A percentile compares a stretch with the other conserved stretches of the same genome.
These are phyloP conservation scores for Magnolia kwangsiensis DNA, from an alignment of 164 flowering plant species.

Conservation along the genomic window DNA sequence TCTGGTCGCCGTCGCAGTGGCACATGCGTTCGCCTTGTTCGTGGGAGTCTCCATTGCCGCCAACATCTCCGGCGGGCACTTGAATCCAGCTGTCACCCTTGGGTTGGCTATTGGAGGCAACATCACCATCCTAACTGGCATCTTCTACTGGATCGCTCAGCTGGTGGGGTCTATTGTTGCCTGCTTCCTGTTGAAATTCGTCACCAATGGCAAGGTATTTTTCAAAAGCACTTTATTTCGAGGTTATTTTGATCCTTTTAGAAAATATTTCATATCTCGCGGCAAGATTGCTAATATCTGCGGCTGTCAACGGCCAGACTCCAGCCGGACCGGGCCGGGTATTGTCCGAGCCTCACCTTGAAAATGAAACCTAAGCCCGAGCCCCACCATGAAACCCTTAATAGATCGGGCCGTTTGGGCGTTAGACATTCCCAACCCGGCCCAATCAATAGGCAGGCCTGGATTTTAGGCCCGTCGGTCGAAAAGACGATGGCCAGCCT, in stretches of 20 bases:
- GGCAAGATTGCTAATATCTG: too few species aligned
- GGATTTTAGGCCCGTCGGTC: too few species aligned
- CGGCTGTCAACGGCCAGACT: too few species aligned
- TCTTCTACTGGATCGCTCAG: slow-evolving; percentile 74
- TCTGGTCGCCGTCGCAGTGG: slow-evolving; percentile 63
- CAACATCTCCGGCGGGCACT: slow-evolving; percentile 79
- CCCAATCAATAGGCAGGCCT: too few species aligned
- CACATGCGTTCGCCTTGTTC: slow-evolving; percentile 73
- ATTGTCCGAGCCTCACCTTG: too few species aligned
- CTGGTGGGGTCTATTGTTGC: slow-evolving; percentile 66
- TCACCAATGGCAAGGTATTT: slow-evolving; percentile 47
- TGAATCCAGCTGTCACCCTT: slow-evolving; percentile 78
- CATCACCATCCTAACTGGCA: slow-evolving; percentile 62
- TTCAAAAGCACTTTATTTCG: not conserved
- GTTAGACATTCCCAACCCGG: too few species aligned
- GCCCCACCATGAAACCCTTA: too few species aligned
- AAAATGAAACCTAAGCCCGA: too few species aligned
- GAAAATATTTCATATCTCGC: too few species aligned
- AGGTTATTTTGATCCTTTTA: not conserved
- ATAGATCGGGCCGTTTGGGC: too few species aligned
- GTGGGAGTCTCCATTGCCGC: slow-evolving; percentile 73
- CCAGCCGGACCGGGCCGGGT: too few species aligned
- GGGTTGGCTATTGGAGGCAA: slow-evolving; percentile 73
- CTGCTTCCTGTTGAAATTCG: slow-evolving; percentile 59
- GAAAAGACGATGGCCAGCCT: too few species aligned